Evolutionary conservation across 2,329 filamentous ascomycete species (phyloP), one percentile per base, ranked within the genome.

Genomic region (Claviceps spartinae): DNA sequence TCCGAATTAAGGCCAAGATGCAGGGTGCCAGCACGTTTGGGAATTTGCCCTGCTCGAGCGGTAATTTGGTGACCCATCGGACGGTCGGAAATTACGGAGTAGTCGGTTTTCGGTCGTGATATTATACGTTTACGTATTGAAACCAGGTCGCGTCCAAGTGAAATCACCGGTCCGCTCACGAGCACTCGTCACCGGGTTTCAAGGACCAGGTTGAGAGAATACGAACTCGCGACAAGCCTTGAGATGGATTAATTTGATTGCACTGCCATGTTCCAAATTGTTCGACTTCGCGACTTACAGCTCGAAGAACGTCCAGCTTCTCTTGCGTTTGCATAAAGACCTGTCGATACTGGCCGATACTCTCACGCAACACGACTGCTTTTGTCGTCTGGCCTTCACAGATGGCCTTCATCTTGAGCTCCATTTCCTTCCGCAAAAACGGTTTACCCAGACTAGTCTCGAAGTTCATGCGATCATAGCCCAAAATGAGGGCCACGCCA

Each of bases 371-470:
- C 47, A 98, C 87, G 20, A 80, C 78, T 51, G 79, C 76, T 61
- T 81, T 84, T 37, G 83, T 86, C 57, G 82, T 85, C 49, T 79
- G 82, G 26, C 93, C 93, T 54, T 91, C 89, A 68, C 93, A 97
- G 53, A 98, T 96, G 53, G 87, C 88, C 65, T 90, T 93, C 91
- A 98, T 96, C 65, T 89, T 88, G 55, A 88, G 71, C 69, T 98
- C 93, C 88, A 96, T 96, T 74, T 98, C 89, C 68, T 97, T 97
- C 52, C 93, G 83, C 54, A 98, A 72, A 64, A 97, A 97, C 0
- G 93, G 93, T 68, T 97, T 97, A 65, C 89, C 88, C 49, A 98
- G 77, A 62, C 89, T 96, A 44, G 86, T 89, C 61, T 95, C 90
- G 56, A 94, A 85, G 52, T 89, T 88, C 77, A 98, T 91, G 58